A percentile compares a stretch with the other conserved stretches of the same genome.
Conservation (phyloP, 495 filamentous ascomycete species). For the Venustampulla echinocandica region DNA sequence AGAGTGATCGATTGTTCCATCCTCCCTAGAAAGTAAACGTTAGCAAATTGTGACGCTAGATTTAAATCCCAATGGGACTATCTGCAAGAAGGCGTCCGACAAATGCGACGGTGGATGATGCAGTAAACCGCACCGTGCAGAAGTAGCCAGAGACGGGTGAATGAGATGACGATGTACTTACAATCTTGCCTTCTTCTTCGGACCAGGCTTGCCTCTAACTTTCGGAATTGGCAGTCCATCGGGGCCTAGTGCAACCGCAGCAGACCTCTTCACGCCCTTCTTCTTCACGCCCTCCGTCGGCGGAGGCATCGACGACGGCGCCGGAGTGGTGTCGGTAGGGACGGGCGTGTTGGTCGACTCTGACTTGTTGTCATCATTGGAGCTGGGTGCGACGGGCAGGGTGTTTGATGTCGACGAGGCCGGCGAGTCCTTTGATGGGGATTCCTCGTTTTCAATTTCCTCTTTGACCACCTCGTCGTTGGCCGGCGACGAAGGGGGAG, state of each 20-base stretch:
- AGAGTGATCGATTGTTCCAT: constrained; percentile 27
- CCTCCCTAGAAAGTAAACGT: constrained; percentile 13
- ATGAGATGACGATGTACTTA: too few species aligned
- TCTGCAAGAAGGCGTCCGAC: not conserved
- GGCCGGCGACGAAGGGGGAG: too few species aligned
- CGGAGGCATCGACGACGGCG: constrained; percentile 44
- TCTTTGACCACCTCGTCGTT: constrained; percentile 29
- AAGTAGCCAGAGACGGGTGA: not conserved
- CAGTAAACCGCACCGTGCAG: not conserved
- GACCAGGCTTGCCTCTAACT: constrained; percentile 76
- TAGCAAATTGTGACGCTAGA: constrained; percentile 12
- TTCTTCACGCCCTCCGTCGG: constrained; percentile 46
- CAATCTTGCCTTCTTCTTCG: constrained; percentile 91
- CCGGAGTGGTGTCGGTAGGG: constrained; percentile 40
- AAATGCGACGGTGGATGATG: not conserved
- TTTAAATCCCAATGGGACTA: not conserved
- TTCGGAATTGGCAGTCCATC: constrained; percentile 46
- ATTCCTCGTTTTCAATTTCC: constrained; percentile 30
- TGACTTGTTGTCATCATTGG: constrained; percentile 39
- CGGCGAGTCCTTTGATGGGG: constrained; percentile 28
- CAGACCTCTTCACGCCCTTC: constrained; percentile 51
- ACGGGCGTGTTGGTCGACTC: constrained; percentile 47
- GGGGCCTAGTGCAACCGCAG: constrained; percentile 41
- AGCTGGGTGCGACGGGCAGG: constrained; percentile 25
- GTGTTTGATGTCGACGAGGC: constrained; percentile 13